Evolutionary conservation across 176 grass and related monocot species (phyloP).

Genomic region (Coix lacrymajobi): DNA sequence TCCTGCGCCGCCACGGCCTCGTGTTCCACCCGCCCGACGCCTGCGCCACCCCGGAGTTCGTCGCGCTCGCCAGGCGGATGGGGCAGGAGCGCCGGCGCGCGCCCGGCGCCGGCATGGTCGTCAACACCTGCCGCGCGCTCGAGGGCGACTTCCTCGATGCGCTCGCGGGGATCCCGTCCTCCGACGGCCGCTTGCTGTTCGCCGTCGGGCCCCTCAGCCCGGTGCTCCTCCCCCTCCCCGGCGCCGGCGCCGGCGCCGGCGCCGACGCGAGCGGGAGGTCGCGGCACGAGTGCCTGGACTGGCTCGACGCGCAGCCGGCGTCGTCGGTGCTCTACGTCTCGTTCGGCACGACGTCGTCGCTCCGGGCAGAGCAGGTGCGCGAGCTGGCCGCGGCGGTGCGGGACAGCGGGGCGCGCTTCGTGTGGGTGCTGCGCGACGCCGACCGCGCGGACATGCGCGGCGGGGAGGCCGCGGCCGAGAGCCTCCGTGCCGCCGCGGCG

Average conservation of each 20-base stretch:
- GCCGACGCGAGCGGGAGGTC: background rate
- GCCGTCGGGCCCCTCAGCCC: slow-evolving; percentile 50
- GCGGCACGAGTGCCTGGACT: slow-evolving; percentile 46
- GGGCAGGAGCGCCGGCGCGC: background rate
- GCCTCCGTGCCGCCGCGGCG: background rate
- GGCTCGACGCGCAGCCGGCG: slow-evolving; percentile 59
- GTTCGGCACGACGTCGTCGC: slow-evolving; percentile 64
- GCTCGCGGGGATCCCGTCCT: slow-evolving; percentile 15
- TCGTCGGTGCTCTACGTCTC: slow-evolving; percentile 74
- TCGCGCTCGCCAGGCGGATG: slow-evolving; percentile 8
- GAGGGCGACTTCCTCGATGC: slow-evolving; percentile 69
- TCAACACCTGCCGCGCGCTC: slow-evolving; percentile 54
- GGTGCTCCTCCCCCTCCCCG: background rate
- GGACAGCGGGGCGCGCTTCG: slow-evolving; percentile 14
- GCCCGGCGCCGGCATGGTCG: slow-evolving; percentile 22
- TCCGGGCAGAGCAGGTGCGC: slow-evolving; percentile 43
- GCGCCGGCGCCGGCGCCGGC: background rate
- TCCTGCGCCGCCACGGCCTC: slow-evolving; percentile 33
- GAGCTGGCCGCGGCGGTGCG: slow-evolving; percentile 57
- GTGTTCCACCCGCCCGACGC: slow-evolving; percentile 24
- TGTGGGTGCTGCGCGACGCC: slow-evolving; percentile 60
- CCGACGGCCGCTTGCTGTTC: slow-evolving; percentile 39
- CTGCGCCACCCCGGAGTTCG: slow-evolving; percentile 32
- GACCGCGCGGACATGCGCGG: slow-evolving; percentile 27
- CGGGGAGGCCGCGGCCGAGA: background rate